These are phyloP conservation scores for Fusarium zealandicum DNA, from an alignment of 2,329 filamentous ascomycete species.

Conservation along the genomic window DNA sequence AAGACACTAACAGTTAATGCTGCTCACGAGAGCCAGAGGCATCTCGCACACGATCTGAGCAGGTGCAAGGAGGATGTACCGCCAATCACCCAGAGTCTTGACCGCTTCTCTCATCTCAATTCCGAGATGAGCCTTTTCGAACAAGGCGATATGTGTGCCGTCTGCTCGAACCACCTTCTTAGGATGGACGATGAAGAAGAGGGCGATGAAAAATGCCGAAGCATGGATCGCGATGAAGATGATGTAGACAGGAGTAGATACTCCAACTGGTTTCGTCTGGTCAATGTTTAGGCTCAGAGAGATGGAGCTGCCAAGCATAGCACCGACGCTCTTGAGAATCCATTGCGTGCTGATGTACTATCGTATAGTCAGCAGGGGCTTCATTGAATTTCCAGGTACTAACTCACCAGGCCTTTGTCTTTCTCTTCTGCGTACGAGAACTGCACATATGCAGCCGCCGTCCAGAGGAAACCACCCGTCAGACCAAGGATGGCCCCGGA, in stretches of 20 bases:
- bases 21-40: background rate
- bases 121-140: background rate
- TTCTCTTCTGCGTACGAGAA: constrained; percentile 14
- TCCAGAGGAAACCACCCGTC: constrained; percentile 29
- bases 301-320: constrained; percentile 15
- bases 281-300: constrained; percentile 10
- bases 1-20: background rate
- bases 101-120: background rate
- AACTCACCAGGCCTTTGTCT: constrained; percentile 6
- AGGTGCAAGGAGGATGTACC: background rate
- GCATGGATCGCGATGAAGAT: constrained; percentile 15
- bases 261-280: constrained; percentile 5
- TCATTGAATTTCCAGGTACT: background rate
- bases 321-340: constrained; percentile 8
- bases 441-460: constrained; percentile 6
- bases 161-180: background rate
- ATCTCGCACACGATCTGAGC: background rate
- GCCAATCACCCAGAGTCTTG: background rate
- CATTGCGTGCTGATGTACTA: constrained; percentile 15
- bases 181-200: background rate
- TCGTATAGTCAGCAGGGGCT: background rate
- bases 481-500: constrained; percentile 29
- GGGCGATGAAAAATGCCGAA: background rate
- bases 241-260: constrained; percentile 13
- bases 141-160: background rate